These are phyloP conservation scores for Myrica gale DNA, from an alignment of 306 rosid species.

Conservation along the genomic window DNA sequence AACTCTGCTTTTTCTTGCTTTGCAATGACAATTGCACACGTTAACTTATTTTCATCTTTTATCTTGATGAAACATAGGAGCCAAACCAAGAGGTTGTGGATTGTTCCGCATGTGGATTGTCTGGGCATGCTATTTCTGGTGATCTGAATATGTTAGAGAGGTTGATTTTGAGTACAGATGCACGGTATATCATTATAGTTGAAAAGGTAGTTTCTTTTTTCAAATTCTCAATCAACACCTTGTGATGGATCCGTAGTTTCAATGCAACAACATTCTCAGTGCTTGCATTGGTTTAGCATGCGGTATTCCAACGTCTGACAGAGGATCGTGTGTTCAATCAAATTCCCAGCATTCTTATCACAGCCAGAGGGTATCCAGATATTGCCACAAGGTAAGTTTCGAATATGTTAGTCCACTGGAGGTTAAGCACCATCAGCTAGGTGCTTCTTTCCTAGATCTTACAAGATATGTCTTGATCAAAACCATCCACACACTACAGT, in stretches of 20 bases:
- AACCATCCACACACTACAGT: constrained; percentile 3
- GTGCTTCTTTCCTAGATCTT: background rate
- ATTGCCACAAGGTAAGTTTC: constrained; percentile 69
- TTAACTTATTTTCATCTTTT: background rate
- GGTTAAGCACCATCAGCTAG: constrained; percentile 1
- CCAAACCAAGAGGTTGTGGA: constrained; percentile 68
- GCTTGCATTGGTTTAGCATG: constrained; percentile 56
- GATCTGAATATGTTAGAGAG: constrained; percentile 61
- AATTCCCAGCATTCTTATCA: constrained; percentile 85
- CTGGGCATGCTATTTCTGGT: constrained; percentile 75
- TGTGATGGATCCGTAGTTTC: background rate
- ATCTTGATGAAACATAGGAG: constrained; percentile 42
- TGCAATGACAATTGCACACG: constrained; percentile 19
- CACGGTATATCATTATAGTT: constrained; percentile 76
- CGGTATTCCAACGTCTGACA: constrained; percentile 73
- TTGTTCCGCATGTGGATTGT: constrained; percentile 74
- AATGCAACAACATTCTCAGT: constrained; percentile 5
- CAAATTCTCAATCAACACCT: constrained; percentile 8
- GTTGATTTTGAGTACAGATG: constrained; percentile 57
- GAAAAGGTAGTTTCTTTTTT: constrained; percentile 64
- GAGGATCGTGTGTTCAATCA: constrained; percentile 79
- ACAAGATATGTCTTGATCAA: background rate
- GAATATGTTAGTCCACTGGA: constrained; percentile 24
- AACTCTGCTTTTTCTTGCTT: constrained; percentile 1
- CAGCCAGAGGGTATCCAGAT: constrained; percentile 95